A percentile compares a stretch with the other conserved stretches of the same genome.
Conservation (phyloP, 768 basidiomycete species). For the Termitomyces eurrhizus region DNA sequence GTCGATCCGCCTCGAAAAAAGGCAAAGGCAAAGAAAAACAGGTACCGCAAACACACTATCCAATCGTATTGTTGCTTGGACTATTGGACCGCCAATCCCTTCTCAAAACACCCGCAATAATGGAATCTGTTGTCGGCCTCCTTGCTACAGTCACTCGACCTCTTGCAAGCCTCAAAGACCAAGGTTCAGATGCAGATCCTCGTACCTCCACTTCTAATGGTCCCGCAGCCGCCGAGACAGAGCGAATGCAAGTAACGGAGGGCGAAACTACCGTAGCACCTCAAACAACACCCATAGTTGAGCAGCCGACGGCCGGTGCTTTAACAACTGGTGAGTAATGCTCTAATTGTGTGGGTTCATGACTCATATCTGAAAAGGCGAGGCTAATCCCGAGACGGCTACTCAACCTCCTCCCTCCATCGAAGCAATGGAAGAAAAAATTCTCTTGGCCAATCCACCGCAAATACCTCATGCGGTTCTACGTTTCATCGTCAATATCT, state of each 20-base stretch:
- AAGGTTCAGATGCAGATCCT: slow-evolving; percentile 24
- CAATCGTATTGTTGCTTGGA: slow-evolving; percentile 84
- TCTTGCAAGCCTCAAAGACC: slow-evolving; percentile 59
- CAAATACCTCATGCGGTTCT: slow-evolving; percentile 83
- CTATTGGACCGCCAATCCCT: slow-evolving; percentile 85
- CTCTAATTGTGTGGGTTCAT: not conserved
- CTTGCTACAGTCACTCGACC: slow-evolving; percentile 88
- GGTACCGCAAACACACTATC: slow-evolving; percentile 77
- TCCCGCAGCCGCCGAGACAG: not conserved
- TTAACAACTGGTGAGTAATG: slow-evolving; percentile 6
- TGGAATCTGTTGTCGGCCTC: slow-evolving; percentile 88
- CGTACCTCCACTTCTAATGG: slow-evolving; percentile 16
- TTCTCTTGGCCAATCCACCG: slow-evolving; percentile 68
- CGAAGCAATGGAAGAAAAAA: slow-evolving; percentile 42
- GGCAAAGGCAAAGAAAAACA: slow-evolving; percentile 96
- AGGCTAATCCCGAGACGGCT: not conserved
- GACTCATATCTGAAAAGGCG: slow-evolving; percentile 5
- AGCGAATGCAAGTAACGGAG: slow-evolving; percentile 9
- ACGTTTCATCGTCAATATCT: slow-evolving; percentile 90
- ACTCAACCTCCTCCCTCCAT: slow-evolving; percentile 19
- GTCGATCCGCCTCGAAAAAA: slow-evolving; percentile 68
- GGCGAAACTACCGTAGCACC: not conserved
- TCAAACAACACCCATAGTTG: not conserved
- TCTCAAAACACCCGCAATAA: slow-evolving; percentile 82
- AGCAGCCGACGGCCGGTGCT: not conserved